A percentile compares a stretch with the other conserved stretches of the same genome.
phyloP scores from a whole-genome alignment of 495 filamentous ascomycete species.

The Tuber melanosporum region DNA sequence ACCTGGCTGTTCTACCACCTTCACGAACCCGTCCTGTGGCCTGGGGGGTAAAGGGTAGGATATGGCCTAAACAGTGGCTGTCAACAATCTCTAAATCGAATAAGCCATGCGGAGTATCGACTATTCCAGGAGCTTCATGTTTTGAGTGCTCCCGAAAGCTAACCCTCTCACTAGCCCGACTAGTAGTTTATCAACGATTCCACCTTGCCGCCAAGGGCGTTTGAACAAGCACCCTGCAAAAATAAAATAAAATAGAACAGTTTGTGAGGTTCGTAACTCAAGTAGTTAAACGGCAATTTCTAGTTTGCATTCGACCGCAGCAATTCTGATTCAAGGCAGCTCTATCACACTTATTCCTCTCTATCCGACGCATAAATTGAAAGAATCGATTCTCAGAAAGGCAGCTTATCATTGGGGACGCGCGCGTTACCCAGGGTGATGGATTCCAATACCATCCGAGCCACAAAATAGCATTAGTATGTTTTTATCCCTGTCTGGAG shows the following conservation, averaged over 20 bases:
- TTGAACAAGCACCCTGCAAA: not conserved
- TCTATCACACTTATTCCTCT: not conserved
- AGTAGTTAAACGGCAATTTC: not conserved
- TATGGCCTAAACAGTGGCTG: not conserved
- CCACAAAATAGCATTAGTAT: not conserved
- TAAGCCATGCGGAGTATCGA: not conserved
- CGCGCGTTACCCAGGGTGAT: not conserved
- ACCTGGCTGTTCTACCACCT: not conserved
- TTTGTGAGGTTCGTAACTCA: not conserved
- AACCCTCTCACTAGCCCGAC: not conserved
- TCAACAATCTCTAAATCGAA: not conserved
- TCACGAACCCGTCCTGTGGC: not conserved
- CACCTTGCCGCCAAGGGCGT: not conserved
- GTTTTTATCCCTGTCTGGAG: not conserved
- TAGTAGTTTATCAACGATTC: not conserved
- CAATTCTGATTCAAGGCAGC: not conserved
- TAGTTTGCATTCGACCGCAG: not conserved
- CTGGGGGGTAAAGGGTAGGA: not conserved
- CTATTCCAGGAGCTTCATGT: not conserved
- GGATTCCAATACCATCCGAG: not conserved
- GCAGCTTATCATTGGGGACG: not conserved
- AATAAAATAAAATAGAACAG: not conserved
- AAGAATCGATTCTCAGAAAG: not conserved
- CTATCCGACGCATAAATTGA: not conserved
- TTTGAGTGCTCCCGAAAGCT: not conserved